Conservation (phyloP, 2,329 filamentous ascomycete species). For the Epichloe brachyelytri region DNA sequence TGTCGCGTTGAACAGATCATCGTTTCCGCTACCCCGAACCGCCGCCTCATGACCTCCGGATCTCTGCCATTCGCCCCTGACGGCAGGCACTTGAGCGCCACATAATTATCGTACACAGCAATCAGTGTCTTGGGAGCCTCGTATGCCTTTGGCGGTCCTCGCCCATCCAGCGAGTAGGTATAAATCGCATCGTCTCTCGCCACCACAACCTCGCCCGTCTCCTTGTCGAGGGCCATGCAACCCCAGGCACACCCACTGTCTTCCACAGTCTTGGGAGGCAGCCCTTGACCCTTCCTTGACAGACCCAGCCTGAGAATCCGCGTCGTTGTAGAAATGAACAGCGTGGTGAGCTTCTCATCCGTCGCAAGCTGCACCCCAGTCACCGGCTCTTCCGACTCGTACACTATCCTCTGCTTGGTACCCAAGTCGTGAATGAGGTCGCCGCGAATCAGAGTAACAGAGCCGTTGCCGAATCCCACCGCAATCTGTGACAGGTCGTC, state of each 20-base stretch:
- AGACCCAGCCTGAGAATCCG: constrained; percentile 79
- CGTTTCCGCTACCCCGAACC: constrained; percentile 59
- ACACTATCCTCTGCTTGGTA: constrained; percentile 84
- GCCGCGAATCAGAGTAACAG: constrained; percentile 84
- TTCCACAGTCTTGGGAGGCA: constrained; percentile 77
- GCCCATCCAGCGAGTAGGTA: constrained; percentile 74
- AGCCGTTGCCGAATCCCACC: constrained; percentile 89
- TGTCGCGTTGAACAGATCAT: constrained; percentile 73
- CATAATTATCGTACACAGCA: constrained; percentile 69
- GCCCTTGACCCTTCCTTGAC: constrained; percentile 77
- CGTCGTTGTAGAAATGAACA: constrained; percentile 86
- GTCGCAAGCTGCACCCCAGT: constrained; percentile 73
- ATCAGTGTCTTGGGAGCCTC: constrained; percentile 82
- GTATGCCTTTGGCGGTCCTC: constrained; percentile 80
- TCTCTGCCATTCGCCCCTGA: constrained; percentile 36
- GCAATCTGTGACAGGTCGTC: constrained; percentile 87
- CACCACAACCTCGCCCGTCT: constrained; percentile 77
- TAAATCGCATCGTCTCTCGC: constrained; percentile 92
- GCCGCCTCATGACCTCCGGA: constrained; percentile 50
- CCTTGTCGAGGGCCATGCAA: constrained; percentile 80
- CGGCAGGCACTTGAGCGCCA: constrained; percentile 73
- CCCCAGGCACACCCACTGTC: constrained; percentile 84
- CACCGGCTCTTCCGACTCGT: constrained; percentile 92
- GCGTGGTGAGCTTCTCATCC: constrained; percentile 51
- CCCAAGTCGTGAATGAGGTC: constrained; percentile 93